These are phyloP conservation scores for Mortierella sp. DNA, from an alignment of 371 early-diverging fungal species.

Conservation along the genomic window DNA sequence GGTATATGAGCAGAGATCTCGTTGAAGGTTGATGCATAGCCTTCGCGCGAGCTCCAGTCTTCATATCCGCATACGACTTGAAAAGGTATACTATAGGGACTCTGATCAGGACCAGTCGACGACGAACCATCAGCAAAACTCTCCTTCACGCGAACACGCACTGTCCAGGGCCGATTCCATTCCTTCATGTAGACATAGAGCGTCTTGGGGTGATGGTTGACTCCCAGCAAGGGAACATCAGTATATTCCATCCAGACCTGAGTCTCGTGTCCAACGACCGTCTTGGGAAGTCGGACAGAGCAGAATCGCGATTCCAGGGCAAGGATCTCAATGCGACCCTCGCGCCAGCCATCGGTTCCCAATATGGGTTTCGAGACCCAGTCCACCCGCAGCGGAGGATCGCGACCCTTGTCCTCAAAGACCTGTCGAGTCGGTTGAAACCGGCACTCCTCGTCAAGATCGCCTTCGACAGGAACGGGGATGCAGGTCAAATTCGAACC, in stretches of 20 bases:
- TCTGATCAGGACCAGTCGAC: not conserved
- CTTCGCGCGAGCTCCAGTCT: conserved; percentile 37
- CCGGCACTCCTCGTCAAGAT: conserved; percentile 16
- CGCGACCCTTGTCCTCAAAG: conserved; percentile 44
- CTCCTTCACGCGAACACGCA: conserved; percentile 30
- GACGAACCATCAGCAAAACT: not conserved
- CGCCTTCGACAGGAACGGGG: not conserved
- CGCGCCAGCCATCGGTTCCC: conserved; percentile 24
- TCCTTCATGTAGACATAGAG: conserved; percentile 27
- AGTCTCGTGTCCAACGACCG: conserved; percentile 28
- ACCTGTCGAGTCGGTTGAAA: conserved; percentile 36
- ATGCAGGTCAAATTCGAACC: not conserved
- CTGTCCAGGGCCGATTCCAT: conserved; percentile 45
- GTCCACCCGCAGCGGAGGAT: conserved; percentile 26
- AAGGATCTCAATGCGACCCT: conserved; percentile 26
- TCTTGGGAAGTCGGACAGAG: conserved; percentile 25
- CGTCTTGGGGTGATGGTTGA: conserved; percentile 35
- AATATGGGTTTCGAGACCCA: conserved; percentile 5
- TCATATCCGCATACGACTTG: conserved; percentile 36
- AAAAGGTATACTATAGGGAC: conserved; percentile 12
- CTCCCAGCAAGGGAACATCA: not conserved
- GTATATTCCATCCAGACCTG: conserved; percentile 22
- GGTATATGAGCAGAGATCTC: conserved; percentile 37
- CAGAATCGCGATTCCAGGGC: conserved; percentile 49
- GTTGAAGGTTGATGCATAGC: conserved; percentile 37